Base-by-base conservation (phyloP, 2,329 filamentous ascomycete genomes). In the Phialocephala subalpina region DNA sequence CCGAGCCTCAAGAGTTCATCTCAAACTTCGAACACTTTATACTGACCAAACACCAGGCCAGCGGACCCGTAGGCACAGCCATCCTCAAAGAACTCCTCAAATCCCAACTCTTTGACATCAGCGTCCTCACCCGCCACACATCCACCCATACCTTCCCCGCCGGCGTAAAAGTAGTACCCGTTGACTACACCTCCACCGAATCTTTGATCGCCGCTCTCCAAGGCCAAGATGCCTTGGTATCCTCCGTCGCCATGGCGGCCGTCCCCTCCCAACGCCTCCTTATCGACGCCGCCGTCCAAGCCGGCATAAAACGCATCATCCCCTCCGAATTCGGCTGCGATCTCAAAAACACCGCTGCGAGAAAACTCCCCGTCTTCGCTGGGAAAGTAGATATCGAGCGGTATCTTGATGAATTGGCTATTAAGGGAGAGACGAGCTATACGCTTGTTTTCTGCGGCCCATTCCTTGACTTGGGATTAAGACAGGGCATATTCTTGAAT, bases 231-330 rank as follows among this genome's bases (percentile, higher is more conserved):
- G 87, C 84, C 0, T 79, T 88, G 6, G 74, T 90, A 40, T 83
- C 82, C 7, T 79, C 83, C 0, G 77, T 89, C 35, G 73, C 67
- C 38, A 53, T 55, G 3, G 33, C 64, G 7, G 72, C 69, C 5
- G 25, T 76, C 18, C 78, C 77, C n/a, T 77, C 77, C 9, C 87
- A 90, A 72, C 76, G 77, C 22, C 77, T 79, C 14, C 75, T 90
- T 60, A 82, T 89, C 52, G 83, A 90, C 56, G 87, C 87, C 1
- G 82, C 86, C 18, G 80, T 86, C 55, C 81, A 81, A 22, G 87
- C 86, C 0, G 84, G 85, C 11, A 86, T 90, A 9, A 82, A 85
- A 72, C 81, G 86, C n/a, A 87, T 89, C 77, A 80, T 90, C 47
- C 86, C 87, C 1, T 84, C 84, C 5, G 87, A 90, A 62, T 90